phyloP scores from a whole-genome alignment of 2,329 filamentous ascomycete genomes.

The Didymella glomerata region DNA sequence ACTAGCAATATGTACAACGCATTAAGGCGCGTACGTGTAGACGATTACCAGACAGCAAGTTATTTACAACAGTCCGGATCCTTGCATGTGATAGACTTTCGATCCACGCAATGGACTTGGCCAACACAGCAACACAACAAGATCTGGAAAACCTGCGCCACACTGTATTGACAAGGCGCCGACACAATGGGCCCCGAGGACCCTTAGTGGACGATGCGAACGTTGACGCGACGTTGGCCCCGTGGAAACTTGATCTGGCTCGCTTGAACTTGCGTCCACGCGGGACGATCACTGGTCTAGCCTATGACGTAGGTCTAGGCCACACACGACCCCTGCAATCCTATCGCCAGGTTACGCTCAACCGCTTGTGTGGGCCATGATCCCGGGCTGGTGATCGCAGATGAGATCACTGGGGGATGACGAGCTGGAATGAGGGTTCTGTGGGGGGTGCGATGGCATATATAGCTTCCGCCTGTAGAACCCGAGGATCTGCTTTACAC shows the following conservation, averaged over 20 bases:
- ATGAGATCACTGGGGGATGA: conserved; percentile 25
- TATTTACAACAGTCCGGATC: not conserved
- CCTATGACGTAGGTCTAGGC: conserved; percentile 29
- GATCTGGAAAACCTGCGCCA: conserved; percentile 12
- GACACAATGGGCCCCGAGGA: not conserved
- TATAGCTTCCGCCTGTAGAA: not conserved
- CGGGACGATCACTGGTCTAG: conserved; percentile 32
- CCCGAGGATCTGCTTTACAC: not conserved
- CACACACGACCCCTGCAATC: conserved; percentile 12
- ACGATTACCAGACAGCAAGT: not conserved
- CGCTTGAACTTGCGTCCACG: conserved; percentile 22
- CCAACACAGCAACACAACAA: conserved; percentile 5
- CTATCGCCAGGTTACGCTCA: not conserved
- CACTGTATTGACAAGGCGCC: not conserved
- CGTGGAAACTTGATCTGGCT: conserved; percentile 19
- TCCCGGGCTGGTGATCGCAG: conserved; percentile 18
- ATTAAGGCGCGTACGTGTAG: not conserved
- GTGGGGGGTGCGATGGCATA: not conserved
- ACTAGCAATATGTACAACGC: not conserved
- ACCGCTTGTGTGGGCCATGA: conserved; percentile 12
- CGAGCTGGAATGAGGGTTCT: conserved; percentile 8
- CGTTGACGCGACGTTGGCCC: conserved; percentile 11
- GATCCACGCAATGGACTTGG: conserved; percentile 3
- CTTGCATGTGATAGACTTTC: conserved; percentile 10
- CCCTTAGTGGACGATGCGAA: conserved; percentile 9